Percentiles rank a stretch among this genome's conserved stretches.
These are phyloP conservation scores for Blastocrithidia nonstop DNA, from an alignment of 208 protist genomes.

Conservation along the genomic window DNA sequence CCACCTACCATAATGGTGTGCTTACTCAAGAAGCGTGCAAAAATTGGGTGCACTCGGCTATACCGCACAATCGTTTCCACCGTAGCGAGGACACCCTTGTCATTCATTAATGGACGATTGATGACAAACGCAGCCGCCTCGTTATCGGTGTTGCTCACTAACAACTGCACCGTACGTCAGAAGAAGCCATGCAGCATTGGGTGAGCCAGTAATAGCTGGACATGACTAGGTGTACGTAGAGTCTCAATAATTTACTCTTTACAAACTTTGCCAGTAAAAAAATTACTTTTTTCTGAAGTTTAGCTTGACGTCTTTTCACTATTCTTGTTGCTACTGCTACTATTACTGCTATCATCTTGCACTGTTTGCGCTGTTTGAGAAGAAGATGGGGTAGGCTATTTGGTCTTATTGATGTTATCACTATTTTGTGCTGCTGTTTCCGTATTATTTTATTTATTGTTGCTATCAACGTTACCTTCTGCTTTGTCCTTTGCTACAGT, in stretches of 20 bases:
- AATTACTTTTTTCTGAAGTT: too few relatives aligned
- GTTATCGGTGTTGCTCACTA: conserved; percentile 38
- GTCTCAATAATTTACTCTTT: too few relatives aligned
- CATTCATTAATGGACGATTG: conserved; percentile 52
- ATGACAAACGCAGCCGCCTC: conserved; percentile 54
- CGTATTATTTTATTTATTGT: background rate
- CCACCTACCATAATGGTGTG: conserved; percentile 69
- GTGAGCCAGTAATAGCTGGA: conserved; percentile 61
- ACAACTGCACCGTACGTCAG: conserved; percentile 35
- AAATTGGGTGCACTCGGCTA: conserved; percentile 42
- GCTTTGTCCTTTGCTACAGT: conserved; percentile 6
- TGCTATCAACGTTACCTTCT: conserved; percentile 1
- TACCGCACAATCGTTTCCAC: conserved; percentile 27
- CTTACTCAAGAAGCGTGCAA: conserved; percentile 27
- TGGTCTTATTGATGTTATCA: too few relatives aligned
- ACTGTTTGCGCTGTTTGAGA: too few relatives aligned
- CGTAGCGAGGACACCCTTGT: conserved; percentile 25
- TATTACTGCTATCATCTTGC: background rate
- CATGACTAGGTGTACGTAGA: conserved; percentile 15
- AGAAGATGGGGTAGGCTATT: too few relatives aligned
- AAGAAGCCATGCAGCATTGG: conserved; percentile 60
- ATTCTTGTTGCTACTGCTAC: conserved; percentile 2
- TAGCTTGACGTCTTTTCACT: background rate
- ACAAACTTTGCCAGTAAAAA: too few relatives aligned
- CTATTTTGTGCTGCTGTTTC: too few relatives aligned